Percentiles rank a stretch among this genome's conserved stretches.
These are phyloP conservation scores for Morella rubra DNA, from an alignment of 306 rosid species.

Conservation along the genomic window DNA sequence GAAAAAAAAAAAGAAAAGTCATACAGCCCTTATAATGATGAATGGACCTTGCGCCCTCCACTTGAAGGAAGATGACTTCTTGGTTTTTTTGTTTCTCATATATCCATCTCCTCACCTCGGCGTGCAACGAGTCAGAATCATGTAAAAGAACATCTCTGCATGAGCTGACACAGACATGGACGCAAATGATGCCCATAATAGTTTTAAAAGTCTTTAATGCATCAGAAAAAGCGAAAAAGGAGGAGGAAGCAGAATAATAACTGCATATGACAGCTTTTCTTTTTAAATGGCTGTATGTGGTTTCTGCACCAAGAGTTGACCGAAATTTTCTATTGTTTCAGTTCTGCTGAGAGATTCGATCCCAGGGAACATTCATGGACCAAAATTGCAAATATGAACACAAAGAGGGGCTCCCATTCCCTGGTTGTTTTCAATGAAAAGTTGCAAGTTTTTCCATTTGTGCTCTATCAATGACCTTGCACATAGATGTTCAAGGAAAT, in stretches of 20 bases:
- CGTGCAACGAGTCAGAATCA: neutral
- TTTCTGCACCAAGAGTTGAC: neutral
- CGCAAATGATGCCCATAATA: neutral
- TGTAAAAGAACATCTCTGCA: neutral
- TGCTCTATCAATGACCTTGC: constrained; percentile 13
- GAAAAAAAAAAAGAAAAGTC: constrained; percentile 23
- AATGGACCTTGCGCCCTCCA: constrained; percentile 74
- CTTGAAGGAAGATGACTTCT: constrained; percentile 53
- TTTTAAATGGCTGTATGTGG: neutral
- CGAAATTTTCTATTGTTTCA: constrained; percentile 31
- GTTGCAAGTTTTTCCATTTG: constrained; percentile 43
- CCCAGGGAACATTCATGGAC: constrained; percentile 80
- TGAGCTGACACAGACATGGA: neutral
- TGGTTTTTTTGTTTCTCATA: constrained; percentile 14
- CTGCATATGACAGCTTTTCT: neutral
- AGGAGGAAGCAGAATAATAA: neutral
- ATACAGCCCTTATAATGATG: constrained; percentile 43
- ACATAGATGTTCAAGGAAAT: neutral
- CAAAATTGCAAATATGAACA: constrained; percentile 49
- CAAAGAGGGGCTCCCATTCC: constrained; percentile 46
- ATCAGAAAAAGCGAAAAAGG: neutral
- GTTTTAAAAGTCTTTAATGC: neutral
- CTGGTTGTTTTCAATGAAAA: constrained; percentile 59
- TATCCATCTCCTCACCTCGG: neutral
- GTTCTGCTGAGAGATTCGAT: constrained; percentile 82